A percentile compares a stretch with the other conserved stretches of the same genome.
Conservation (phyloP, 2,329 filamentous ascomycete genomes). For the Cladosporium sp. region DNA sequence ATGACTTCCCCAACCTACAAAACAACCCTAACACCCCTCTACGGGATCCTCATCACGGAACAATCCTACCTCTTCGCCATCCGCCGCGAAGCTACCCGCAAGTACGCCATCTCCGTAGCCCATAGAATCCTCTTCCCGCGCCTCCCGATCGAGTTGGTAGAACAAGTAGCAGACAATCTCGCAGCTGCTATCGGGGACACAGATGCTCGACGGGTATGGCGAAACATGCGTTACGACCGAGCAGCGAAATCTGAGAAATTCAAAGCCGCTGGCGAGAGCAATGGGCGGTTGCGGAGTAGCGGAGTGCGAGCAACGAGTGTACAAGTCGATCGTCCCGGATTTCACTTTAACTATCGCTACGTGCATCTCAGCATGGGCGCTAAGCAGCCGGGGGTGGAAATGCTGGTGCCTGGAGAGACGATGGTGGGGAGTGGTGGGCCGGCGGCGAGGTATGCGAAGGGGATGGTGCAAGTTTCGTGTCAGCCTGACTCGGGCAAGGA, state of each 20-base stretch:
- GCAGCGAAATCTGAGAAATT: neutral
- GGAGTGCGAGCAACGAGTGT: neutral
- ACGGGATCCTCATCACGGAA: slow-evolving; percentile 7
- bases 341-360: too few relatives aligned
- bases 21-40: neutral
- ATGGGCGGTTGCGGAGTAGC: neutral
- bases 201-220: neutral
- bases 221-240: neutral
- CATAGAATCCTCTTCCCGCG: neutral
- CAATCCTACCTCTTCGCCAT: neutral
- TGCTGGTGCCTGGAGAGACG: neutral
- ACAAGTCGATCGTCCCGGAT: neutral
- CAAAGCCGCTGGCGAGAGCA: neutral
- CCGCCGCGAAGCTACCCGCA: neutral
- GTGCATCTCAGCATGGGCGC: neutral
- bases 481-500: neutral
- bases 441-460: neutral
- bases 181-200: neutral
- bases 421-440: neutral
- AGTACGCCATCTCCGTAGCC: neutral
- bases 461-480: neutral
- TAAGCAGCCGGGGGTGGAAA: neutral
- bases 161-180: neutral
- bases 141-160: slow-evolving; percentile 2
- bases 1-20: neutral